Base-by-base conservation (phyloP, 2,329 filamentous ascomycete genomes). In the Colletotrichum tamarilloi region DNA sequence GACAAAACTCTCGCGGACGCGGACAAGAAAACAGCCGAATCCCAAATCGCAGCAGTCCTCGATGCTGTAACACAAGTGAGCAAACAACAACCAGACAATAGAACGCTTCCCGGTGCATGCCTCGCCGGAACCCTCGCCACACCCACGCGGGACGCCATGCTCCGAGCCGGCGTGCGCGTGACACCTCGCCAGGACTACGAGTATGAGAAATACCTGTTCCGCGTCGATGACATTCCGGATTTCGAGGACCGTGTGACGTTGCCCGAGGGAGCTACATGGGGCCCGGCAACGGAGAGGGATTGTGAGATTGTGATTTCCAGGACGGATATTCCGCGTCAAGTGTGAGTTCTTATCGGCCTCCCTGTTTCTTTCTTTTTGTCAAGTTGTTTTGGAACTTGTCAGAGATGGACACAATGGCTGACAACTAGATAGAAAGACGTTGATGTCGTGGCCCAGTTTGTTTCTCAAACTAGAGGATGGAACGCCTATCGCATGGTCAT, bases 401-500 rank as follows among this genome's bases (percentile, higher is more conserved):
- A 35, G n/a, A 28, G 42, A 24, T 8, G 4, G 19, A 16, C 2
- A 9, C 2, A 16, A 26, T 5, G 53, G 22, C 67, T 74, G 28
- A 72, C 32, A 59, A 46, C 5, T 42, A 16, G 16, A 38, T 42
- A 87, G 84, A 74, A 80, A 84, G 11, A 87, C 82, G 14, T 79
- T 88, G 30, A 76, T 82, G 71, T 78, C 79, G 26, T 82, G 88
- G 55, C 87, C 87, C 2, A 89, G 84, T 74, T 79, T 85, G 49
- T 82, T 85, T 1, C 81, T 91, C 24, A 85, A 86, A 65, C 78
- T 84, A 0, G 77, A 80, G 1, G 84, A 87, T 22, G 85, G 84
- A 1, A 86, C 82, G 1, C 85, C 88, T 0, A 82, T 94, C 5
- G 90, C 91, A 0, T 94, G 92, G 92, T 88, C 87, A 0, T 93